A percentile compares a stretch with the other conserved stretches of the same genome.
phyloP scores from a whole-genome alignment of 1,139 yeast species.

The Suhomyces coccinellae region DNA sequence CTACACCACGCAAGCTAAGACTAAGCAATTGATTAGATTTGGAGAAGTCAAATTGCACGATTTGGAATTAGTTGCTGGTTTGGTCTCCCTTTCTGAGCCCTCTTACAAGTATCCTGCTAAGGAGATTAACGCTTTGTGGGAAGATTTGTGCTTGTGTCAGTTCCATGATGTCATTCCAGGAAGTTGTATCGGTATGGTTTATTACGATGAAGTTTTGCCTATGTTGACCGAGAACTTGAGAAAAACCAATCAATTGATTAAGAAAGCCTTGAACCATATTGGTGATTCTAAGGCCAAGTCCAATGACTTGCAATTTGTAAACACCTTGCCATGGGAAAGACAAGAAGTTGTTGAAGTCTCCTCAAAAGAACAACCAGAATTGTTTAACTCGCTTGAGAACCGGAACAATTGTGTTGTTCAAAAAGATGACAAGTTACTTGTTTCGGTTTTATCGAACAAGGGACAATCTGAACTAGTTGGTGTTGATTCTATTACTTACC shows the following conservation, averaged over 20 bases:
- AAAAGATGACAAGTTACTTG: constrained; percentile 6
- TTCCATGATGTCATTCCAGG: constrained; percentile 98
- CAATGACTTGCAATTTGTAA: constrained; percentile 36
- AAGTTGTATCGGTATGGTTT: constrained; percentile 91
- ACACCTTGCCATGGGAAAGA: constrained; percentile 72
- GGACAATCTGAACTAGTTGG: constrained; percentile 20
- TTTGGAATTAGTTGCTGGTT: constrained; percentile 77
- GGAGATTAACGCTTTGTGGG: constrained; percentile 76
- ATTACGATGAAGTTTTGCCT: constrained; percentile 86
- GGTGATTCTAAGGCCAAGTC: constrained; percentile 13
- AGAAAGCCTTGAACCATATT: constrained; percentile 44
- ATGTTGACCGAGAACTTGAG: constrained; percentile 62
- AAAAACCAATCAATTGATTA: constrained; percentile 52
- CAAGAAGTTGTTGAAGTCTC: constrained; percentile 48
- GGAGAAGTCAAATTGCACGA: constrained; percentile 83
- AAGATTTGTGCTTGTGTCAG: constrained; percentile 83
- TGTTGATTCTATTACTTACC: constrained; percentile 35
- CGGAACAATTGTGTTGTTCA: constrained; percentile 1
- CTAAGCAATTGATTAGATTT: constrained; percentile 75
- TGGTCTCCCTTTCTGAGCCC: constrained; percentile 57
- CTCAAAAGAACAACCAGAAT: constrained; percentile 12
- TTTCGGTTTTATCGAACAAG: constrained; percentile 18
- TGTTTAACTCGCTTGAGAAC: constrained; percentile 11
- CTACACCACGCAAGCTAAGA: constrained; percentile 87
- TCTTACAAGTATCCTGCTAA: constrained; percentile 69